Base-by-base conservation (phyloP, 2,329 filamentous ascomycete genomes). In the Aspergillus glaucus region DNA sequence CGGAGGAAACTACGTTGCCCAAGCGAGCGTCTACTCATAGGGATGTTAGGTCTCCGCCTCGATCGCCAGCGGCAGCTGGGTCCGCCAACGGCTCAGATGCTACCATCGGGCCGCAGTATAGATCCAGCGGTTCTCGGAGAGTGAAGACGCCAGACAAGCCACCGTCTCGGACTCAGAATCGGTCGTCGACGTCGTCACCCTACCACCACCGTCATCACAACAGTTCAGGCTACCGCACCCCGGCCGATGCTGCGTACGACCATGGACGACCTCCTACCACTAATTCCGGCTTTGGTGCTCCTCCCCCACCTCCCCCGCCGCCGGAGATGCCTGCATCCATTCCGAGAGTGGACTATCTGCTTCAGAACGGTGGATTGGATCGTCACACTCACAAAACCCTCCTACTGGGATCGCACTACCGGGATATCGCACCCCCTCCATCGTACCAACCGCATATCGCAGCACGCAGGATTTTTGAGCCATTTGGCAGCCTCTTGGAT, bases 321-420 rank as follows among this genome's bases (percentile, higher is more conserved):
- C 80, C 89, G 7, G 79, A 83, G 50, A 63, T 78, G 37, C 76
- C 80, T 32, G 76, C 85, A 40, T 83, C 89, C 37, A 79, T 84
- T 10, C 92, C 92, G 0, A 81, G 88, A 52, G 90, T 97, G 15
- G 92, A 97, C 65, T 97, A 97, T 64, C 76, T 97, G 15, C 78
- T 96, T 47, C 88, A 93, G 60, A 86, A 96, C 66, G 92, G 92
- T 36, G 92, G 92, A 1, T 72, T 97, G 15, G 69, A 82, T 19
- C 79, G 86, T 41, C 75, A 82, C 1, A 79, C 93, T 0, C 83
- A 90, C 1, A 87, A 85, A 58, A 82, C 82, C 50, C 81, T 96
- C 46, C 73, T 95, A 6, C 57, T 64, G 42, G 67, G 67, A 5
- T 64, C 67, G 8, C 67, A 62, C 6, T 36, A 84, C 76, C 40